Evolutionary conservation across 2,329 filamentous ascomycete genomes (phyloP).

Genomic region (Claviceps digitariae): DNA sequence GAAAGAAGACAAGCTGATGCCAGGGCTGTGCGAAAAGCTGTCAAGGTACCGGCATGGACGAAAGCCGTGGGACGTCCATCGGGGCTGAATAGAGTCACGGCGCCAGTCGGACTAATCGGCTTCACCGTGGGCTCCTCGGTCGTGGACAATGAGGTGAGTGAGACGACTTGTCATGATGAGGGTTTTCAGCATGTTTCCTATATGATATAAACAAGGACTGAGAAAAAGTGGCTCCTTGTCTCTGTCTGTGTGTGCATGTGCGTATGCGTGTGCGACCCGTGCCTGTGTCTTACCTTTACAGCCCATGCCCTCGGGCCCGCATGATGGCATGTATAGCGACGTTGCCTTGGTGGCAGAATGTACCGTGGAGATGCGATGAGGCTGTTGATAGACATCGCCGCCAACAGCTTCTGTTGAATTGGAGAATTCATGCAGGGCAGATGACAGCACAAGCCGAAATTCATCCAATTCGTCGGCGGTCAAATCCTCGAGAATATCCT

Average conservation of each 20-base stretch:
- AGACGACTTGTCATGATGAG: constrained; percentile 38
- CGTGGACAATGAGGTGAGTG: constrained; percentile 33
- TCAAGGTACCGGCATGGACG: constrained; percentile 60
- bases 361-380: constrained; percentile 35
- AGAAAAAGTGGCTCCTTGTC: not conserved
- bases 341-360: constrained; percentile 37
- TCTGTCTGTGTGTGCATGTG: not conserved
- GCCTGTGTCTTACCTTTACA: constrained; percentile 42
- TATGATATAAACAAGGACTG: not conserved
- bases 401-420: constrained; percentile 34
- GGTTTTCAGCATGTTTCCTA: not conserved
- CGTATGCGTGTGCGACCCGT: no score
- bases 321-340: constrained; percentile 64
- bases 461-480: constrained; percentile 36
- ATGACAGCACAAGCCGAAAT: constrained; percentile 34
- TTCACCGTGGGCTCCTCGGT: constrained; percentile 14
- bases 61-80: constrained; percentile 52
- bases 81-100: constrained; percentile 54
- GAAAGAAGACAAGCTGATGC: constrained; percentile 53
- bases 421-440: constrained; percentile 48
- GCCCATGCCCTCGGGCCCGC: constrained; percentile 47
- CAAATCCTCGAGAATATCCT: constrained; percentile 38
- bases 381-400: constrained; percentile 38
- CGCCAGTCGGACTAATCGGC: constrained; percentile 43
- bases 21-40: constrained; percentile 68